A percentile compares a stretch with the other conserved stretches of the same genome.
Evolutionary conservation across 2,329 filamentous ascomycete species (phyloP).

Genomic region (Ophiostoma ips): DNA sequence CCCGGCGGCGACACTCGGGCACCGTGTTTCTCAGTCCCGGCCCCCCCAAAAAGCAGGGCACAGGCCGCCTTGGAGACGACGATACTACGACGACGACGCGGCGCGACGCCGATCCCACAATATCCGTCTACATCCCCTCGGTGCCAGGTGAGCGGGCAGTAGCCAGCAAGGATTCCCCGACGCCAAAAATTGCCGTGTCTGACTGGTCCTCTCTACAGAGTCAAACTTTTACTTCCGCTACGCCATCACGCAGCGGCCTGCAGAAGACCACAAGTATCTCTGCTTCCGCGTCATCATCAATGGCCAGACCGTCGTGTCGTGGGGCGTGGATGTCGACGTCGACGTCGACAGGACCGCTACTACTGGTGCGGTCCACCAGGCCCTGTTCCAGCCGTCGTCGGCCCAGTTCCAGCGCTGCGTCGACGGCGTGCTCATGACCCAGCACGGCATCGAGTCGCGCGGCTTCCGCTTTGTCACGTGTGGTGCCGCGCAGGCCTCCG

Average conservation of each 20-base stretch:
- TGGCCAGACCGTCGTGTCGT: slow-evolving; percentile 35
- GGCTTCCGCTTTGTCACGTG: slow-evolving; percentile 35
- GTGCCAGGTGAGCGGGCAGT: slow-evolving; percentile 33
- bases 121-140: slow-evolving; percentile 44
- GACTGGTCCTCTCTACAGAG: slow-evolving; percentile 25
- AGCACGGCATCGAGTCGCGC: slow-evolving; percentile 32
- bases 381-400: slow-evolving; percentile 34
- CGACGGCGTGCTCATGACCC: slow-evolving; percentile 20
- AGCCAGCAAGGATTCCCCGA: too few species aligned
- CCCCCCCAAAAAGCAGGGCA: neutral
- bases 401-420: slow-evolving; percentile 25
- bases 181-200: too few species aligned
- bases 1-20: slow-evolving; percentile 12
- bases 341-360: slow-evolving; percentile 28
- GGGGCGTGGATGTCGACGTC: slow-evolving; percentile 33
- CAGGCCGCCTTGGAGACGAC: neutral
- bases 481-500: slow-evolving; percentile 23
- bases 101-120: slow-evolving; percentile 23
- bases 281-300: slow-evolving; percentile 45
- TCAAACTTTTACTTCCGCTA: slow-evolving; percentile 41
- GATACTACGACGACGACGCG: too few species aligned
- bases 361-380: slow-evolving; percentile 19
- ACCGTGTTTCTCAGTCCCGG: slow-evolving; percentile 7
- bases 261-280: slow-evolving; percentile 25
- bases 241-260: slow-evolving; percentile 21